These are phyloP conservation scores for Rhizopogon roseolus DNA, from an alignment of 768 basidiomycete genomes.

Conservation along the genomic window DNA sequence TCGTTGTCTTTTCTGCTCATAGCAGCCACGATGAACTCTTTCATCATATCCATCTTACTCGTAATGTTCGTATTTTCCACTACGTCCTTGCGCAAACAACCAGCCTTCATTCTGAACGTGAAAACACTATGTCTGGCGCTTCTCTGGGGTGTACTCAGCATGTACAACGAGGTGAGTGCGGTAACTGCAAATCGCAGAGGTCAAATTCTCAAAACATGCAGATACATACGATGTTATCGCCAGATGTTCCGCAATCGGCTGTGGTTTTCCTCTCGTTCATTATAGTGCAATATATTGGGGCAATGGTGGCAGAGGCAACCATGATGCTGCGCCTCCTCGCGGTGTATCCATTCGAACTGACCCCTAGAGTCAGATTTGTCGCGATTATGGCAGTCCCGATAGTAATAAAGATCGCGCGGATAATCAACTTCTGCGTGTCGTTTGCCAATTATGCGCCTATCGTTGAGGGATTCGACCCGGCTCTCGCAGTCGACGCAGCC, in stretches of 20 bases:
- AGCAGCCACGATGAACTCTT: too few relatives aligned
- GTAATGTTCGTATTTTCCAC: slow-evolving; percentile 20
- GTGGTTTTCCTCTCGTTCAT: too few relatives aligned
- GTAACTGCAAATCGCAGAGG: too few relatives aligned
- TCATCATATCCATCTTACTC: slow-evolving; percentile 1
- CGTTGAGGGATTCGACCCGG: background rate
- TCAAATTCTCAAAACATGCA: too few relatives aligned
- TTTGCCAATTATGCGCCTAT: slow-evolving; percentile 5
- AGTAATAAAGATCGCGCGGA: slow-evolving; percentile 25
- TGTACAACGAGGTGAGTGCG: too few relatives aligned
- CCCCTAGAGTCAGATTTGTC: slow-evolving; percentile 10
- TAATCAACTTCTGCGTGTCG: slow-evolving; percentile 13
- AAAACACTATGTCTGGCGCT: slow-evolving; percentile 13
- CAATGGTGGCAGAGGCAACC: slow-evolving; percentile 22
- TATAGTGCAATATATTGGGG: too few relatives aligned
- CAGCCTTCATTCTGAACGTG: slow-evolving; percentile 20
- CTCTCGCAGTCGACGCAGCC: background rate
- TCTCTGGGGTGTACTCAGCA: background rate
- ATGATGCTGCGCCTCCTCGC: slow-evolving; percentile 31
- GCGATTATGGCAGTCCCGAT: slow-evolving; percentile 23
- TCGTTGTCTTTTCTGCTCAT: too few relatives aligned
- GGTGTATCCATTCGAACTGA: slow-evolving; percentile 24
- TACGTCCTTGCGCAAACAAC: slow-evolving; percentile 9
- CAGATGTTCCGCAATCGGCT: too few relatives aligned
- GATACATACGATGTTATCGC: too few relatives aligned